Conservation (phyloP, 1,284 basidiomycete genomes). For the Leucoagaricus sp. region DNA sequence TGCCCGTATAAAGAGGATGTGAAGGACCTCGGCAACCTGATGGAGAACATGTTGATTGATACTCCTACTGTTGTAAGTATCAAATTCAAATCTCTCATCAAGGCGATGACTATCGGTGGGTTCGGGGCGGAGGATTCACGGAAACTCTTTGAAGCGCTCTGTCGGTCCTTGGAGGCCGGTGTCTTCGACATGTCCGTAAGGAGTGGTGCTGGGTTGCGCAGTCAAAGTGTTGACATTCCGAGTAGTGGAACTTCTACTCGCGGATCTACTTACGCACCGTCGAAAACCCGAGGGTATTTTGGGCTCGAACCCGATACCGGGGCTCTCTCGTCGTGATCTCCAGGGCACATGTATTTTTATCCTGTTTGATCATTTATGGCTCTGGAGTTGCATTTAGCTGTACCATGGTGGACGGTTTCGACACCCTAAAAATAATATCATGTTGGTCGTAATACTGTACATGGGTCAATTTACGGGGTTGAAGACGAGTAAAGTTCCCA, state of each 20-base stretch:
- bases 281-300: constrained; percentile 1
- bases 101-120: constrained; percentile 43
- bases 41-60: constrained; percentile 32
- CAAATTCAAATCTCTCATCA: constrained; percentile 42
- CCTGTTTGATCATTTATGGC: too few relatives aligned
- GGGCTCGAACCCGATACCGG: constrained; percentile 6
- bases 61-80: constrained; percentile 12
- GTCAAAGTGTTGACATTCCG: neutral
- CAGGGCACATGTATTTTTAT: neutral
- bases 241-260: neutral
- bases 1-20: constrained; percentile 38
- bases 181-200: constrained; percentile 31
- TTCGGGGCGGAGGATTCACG: constrained; percentile 48
- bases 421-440: too few relatives aligned
- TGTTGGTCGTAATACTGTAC: too few relatives aligned
- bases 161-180: constrained; percentile 35
- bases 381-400: too few relatives aligned
- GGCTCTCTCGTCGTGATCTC: constrained; percentile 1
- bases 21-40: constrained; percentile 39
- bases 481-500: too few relatives aligned
- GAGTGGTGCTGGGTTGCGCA: neutral
- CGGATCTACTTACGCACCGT: neutral
- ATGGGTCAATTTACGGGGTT: too few relatives aligned
- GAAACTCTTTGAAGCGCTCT: constrained; percentile 46
- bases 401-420: too few relatives aligned